Evolutionary conservation across 23 red algal genomes (phyloP).

Genomic region (Cyanidiococcus yangmingshanensis): DNA sequence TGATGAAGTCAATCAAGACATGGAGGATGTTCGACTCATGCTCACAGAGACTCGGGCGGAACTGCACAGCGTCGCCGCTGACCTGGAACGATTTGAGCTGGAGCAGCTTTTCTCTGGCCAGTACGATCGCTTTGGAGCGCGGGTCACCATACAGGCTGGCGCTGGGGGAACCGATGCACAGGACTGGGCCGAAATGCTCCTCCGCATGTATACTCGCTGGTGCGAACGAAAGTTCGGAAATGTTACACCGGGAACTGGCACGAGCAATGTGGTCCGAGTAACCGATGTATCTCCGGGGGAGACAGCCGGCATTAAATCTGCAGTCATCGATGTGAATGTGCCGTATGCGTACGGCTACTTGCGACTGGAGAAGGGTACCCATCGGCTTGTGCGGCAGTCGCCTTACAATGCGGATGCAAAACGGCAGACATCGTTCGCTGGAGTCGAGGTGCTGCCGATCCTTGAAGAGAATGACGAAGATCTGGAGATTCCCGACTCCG

Average conservation of each 20-base stretch:
- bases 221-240: slow-evolving; percentile 28
- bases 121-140: slow-evolving; percentile 45
- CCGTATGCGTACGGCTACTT: slow-evolving; percentile 67
- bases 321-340: slow-evolving; percentile 42
- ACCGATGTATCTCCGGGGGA: slow-evolving; percentile 64
- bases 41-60: slow-evolving; percentile 34
- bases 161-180: slow-evolving; percentile 91
- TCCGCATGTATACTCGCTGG: slow-evolving; percentile 86
- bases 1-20: background rate
- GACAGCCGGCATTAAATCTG: slow-evolving; percentile 62
- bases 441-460: slow-evolving; percentile 78
- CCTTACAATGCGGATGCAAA: slow-evolving; percentile 90
- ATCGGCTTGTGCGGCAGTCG: slow-evolving; percentile 80
- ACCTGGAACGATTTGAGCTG: slow-evolving; percentile 58
- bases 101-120: slow-evolving; percentile 54
- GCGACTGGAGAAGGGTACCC: slow-evolving; percentile 74
- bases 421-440: slow-evolving; percentile 94
- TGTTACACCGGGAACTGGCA: background rate
- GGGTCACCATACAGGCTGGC: slow-evolving; percentile 60
- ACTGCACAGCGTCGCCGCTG: slow-evolving; percentile 23
- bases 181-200: slow-evolving; percentile 89
- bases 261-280: slow-evolving; percentile 11
- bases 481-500: slow-evolving; percentile 40
- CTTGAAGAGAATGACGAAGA: slow-evolving; percentile 36
- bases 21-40: slow-evolving; percentile 16